A percentile compares a stretch with the other conserved stretches of the same genome.
These are phyloP conservation scores for Boletus reticuloceps DNA, from an alignment of 768 basidiomycete species.

Conservation along the genomic window DNA sequence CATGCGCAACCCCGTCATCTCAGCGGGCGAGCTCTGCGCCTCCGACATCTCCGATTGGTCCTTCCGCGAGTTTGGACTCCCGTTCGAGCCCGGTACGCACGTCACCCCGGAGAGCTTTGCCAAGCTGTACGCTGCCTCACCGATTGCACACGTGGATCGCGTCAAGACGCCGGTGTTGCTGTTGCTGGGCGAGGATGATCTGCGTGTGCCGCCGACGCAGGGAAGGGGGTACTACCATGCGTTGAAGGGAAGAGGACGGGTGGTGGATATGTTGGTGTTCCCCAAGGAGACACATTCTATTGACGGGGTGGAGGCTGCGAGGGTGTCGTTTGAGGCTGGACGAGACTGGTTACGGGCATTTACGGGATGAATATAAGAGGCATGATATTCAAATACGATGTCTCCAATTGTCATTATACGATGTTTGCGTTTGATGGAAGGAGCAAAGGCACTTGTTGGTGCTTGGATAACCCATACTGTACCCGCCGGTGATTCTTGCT, in stretches of 20 bases:
- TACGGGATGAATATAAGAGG: not conserved
- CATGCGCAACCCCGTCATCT: constrained; percentile 69
- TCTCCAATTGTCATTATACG: no score
- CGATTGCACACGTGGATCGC: constrained; percentile 50
- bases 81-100: constrained; percentile 33
- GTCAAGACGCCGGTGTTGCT: constrained; percentile 56
- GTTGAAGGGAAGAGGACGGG: constrained; percentile 44
- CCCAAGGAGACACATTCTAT: constrained; percentile 61
- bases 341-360: constrained; percentile 47
- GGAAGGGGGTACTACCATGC: constrained; percentile 64
- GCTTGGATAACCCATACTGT: no score
- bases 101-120: constrained; percentile 46
- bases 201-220: constrained; percentile 62
- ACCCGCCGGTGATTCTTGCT: no score
- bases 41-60: constrained; percentile 74
- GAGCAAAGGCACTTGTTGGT: no score
- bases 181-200: constrained; percentile 58
- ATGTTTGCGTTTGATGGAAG: no score
- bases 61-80: constrained; percentile 40
- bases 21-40: constrained; percentile 49
- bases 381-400: no score
- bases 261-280: constrained; percentile 60
- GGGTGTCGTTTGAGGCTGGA: constrained; percentile 49
- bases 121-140: constrained; percentile 48
- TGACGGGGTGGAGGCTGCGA: constrained; percentile 61